phyloP scores from a whole-genome alignment of 495 filamentous ascomycete species.

The Aspergillus sparsus region DNA sequence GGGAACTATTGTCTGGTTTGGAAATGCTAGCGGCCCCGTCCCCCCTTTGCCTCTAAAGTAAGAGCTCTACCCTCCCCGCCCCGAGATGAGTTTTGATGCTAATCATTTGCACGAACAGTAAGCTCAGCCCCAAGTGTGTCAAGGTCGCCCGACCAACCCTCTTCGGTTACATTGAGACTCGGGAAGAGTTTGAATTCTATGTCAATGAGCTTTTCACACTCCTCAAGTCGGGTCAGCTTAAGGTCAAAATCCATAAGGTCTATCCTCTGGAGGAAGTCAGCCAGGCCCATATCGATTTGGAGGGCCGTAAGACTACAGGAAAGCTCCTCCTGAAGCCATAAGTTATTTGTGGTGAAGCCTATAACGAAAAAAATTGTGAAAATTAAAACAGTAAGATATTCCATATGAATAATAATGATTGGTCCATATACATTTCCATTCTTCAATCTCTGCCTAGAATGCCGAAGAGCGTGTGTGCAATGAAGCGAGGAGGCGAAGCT shows the following conservation, averaged over 20 bases:
- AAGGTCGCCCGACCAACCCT: conserved; percentile 76
- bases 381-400: background rate
- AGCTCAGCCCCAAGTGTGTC: conserved; percentile 75
- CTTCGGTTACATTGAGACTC: conserved; percentile 70
- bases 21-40: conserved; percentile 84
- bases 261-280: conserved; percentile 80
- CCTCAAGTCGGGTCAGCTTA: conserved; percentile 66
- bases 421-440: no score
- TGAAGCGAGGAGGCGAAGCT: no score
- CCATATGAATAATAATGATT: background rate
- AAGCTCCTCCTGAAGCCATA: conserved; percentile 57
- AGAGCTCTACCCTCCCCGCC: conserved; percentile 27
- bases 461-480: no score
- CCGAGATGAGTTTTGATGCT: background rate
- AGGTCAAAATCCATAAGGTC: conserved; percentile 73
- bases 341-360: conserved; percentile 1
- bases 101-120: conserved; percentile 25
- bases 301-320: conserved; percentile 79
- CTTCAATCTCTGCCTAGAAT: no score
- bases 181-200: conserved; percentile 76
- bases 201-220: conserved; percentile 71
- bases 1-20: conserved; percentile 82
- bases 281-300: conserved; percentile 77
- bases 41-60: conserved; percentile 69
- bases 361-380: conserved; percentile 1